phyloP scores from a whole-genome alignment of 441 rosid genomes.

The Manihot esculenta region DNA sequence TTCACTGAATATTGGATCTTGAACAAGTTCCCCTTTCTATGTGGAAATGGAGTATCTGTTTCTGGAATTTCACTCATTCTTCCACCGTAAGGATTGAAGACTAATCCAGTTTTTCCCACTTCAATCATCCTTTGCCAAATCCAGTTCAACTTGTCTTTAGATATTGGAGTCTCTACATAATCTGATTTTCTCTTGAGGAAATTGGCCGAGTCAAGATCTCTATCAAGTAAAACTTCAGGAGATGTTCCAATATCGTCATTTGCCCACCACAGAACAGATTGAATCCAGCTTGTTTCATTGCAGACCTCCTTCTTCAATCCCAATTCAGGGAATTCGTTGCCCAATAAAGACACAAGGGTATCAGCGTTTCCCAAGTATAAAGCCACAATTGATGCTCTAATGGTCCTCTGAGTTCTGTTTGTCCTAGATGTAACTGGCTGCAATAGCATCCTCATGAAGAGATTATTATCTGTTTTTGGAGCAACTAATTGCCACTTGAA shows the following conservation, averaged over 20 bases:
- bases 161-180: slow-evolving; percentile 39
- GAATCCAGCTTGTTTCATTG: slow-evolving; percentile 50
- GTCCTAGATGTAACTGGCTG: slow-evolving; percentile 31
- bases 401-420: slow-evolving; percentile 29
- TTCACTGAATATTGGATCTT: slow-evolving; percentile 34
- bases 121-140: slow-evolving; percentile 41
- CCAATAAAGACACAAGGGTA: slow-evolving; percentile 34
- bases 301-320: slow-evolving; percentile 42
- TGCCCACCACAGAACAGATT: slow-evolving; percentile 49
- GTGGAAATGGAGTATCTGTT: slow-evolving; percentile 47
- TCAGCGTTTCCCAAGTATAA: slow-evolving; percentile 41
- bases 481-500: slow-evolving; percentile 36
- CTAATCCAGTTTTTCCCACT: slow-evolving; percentile 38
- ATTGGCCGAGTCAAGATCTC: slow-evolving; percentile 25
- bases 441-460: slow-evolving; percentile 54
- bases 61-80: slow-evolving; percentile 40
- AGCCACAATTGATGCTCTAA: slow-evolving; percentile 39
- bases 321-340: slow-evolving; percentile 48
- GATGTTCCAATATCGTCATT: slow-evolving; percentile 31
- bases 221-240: slow-evolving; percentile 37
- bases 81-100: slow-evolving; percentile 58
- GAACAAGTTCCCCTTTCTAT: slow-evolving; percentile 42
- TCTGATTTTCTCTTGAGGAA: slow-evolving; percentile 49
- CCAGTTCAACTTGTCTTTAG: slow-evolving; percentile 25
- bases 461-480: slow-evolving; percentile 31